Evolutionary conservation across 495 filamentous ascomycete species (phyloP), one percentile per base, ranked within the genome.

Genomic region (Venustampulla echinocandica): DNA sequence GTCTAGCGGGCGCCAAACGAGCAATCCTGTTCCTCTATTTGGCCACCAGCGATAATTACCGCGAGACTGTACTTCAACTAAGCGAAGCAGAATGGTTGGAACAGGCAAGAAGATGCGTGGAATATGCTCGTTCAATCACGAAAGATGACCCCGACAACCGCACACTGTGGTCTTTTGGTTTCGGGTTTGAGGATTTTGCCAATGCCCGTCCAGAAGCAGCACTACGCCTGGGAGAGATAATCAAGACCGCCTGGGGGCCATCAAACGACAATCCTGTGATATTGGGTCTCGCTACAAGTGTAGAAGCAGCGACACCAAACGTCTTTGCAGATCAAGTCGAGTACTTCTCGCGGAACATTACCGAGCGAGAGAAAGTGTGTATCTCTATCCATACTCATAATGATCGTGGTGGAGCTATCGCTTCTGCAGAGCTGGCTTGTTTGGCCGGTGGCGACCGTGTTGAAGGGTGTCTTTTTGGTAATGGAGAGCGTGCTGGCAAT

Each of bases 301-400:
- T 97, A 18, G 90, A 96, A 66, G 81, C 95, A 83, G 63, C 85
- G 3, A 96, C 90, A 2, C 90, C 90, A 20, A 97, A 97, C 58
- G 74, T 95, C 45, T 95, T 90, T 59, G 90, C 90, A 25, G 90
- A 97, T 64, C 87, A 93, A 64, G 83, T 97, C 54, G 90, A 97
- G 61, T 94, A 84, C 68, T 97, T 97, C 67, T 90, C 85, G 65
- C 73, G 70, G 25, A 64, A 82, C 49, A 86, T 94, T 61, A 73
- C 74, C 0, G 85, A 89, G 60, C 68, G 85, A 38, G 74, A 85
- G 48, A 88, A 87, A 64, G 77, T 88, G 39, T 79, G 81, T 43
- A 81, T 90, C 2, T 88, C 83, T 33, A 68, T 90, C 7, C 90
- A 96, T 59, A 84, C 86, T 2, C 90, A 96, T 63, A 97, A 97